Evolutionary conservation across 2,329 filamentous ascomycete genomes (phyloP).

Genomic region (Pezicula radicicola): DNA sequence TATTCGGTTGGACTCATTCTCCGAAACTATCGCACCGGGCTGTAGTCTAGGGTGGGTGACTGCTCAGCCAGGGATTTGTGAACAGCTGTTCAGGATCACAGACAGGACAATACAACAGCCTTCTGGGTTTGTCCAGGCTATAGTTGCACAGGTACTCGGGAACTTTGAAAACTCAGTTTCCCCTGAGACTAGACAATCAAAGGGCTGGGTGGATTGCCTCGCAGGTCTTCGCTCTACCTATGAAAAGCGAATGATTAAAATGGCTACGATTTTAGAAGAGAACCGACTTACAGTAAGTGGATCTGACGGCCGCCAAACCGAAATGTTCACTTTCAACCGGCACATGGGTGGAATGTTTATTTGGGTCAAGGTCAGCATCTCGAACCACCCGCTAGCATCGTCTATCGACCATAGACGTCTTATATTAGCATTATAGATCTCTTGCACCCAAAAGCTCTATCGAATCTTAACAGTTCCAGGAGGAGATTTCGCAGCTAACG

Average conservation of each 20-base stretch:
- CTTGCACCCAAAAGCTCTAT: not conserved
- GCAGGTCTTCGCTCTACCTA: not conserved
- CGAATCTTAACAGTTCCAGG: not conserved
- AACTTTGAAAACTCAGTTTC: conserved; percentile 63
- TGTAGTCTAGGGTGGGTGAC: conserved; percentile 87
- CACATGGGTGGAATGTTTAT: conserved; percentile 87
- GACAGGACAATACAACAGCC: conserved; percentile 78
- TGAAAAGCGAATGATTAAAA: not conserved
- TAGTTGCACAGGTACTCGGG: conserved; percentile 62
- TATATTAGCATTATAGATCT: not conserved
- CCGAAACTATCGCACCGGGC: conserved; percentile 83
- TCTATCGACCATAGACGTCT: conserved; percentile 22
- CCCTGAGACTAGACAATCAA: conserved; percentile 15
- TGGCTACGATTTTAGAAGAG: not conserved
- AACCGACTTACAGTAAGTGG: not conserved
- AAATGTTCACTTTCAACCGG: conserved; percentile 70
- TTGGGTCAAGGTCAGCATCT: conserved; percentile 71
- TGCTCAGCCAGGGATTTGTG: conserved; percentile 70
- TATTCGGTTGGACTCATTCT: conserved; percentile 84
- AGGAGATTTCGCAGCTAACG: not conserved
- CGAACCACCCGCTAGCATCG: conserved; percentile 61
- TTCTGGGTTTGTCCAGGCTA: conserved; percentile 79
- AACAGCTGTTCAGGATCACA: conserved; percentile 66
- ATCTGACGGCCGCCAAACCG: conserved; percentile 67
- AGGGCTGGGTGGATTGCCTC: not conserved